Conservation (phyloP, 805 yeast genomes). For the Huiozyma naganishii region DNA sequence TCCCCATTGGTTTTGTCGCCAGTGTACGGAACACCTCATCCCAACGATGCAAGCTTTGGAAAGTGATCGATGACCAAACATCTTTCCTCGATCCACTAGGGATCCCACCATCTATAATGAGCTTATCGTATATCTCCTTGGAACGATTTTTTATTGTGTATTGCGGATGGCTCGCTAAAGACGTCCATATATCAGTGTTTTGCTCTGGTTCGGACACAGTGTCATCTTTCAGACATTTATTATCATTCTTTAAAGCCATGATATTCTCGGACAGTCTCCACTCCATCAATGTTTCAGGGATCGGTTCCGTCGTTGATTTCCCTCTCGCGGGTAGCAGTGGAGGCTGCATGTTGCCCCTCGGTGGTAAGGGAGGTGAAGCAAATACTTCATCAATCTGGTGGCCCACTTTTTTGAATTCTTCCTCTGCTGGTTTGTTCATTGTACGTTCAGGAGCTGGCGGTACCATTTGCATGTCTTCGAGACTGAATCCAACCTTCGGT, state of each 20-base stretch:
- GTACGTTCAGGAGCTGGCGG: too few species aligned
- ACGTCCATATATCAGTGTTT: constrained; percentile 1
- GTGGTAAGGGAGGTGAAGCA: too few species aligned
- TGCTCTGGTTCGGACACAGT: neutral
- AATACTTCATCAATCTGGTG: too few species aligned
- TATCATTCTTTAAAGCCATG: constrained; percentile 3
- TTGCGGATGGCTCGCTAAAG: constrained; percentile 3
- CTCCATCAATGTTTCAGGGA: constrained; percentile 1
- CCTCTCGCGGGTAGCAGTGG: too few species aligned
- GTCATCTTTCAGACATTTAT: constrained; percentile 2
- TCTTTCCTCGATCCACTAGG: constrained; percentile 1
- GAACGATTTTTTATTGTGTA: neutral
- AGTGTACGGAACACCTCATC: constrained; percentile 3
- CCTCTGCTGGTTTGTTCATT: too few species aligned
- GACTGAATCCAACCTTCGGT: too few species aligned
- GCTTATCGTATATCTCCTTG: constrained; percentile 1
- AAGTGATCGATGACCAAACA: constrained; percentile 7
- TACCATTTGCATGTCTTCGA: too few species aligned
- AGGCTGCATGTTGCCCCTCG: too few species aligned
- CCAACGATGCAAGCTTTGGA: constrained; percentile 6
- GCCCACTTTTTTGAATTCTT: too few species aligned
- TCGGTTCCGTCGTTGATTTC: neutral
- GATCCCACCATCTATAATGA: constrained; percentile 1
- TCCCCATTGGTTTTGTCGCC: neutral
- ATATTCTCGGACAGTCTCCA: constrained; percentile 4